These are phyloP conservation scores for Sclerotinia spermophila DNA, from an alignment of 2,329 filamentous ascomycete genomes.

Conservation along the genomic window DNA sequence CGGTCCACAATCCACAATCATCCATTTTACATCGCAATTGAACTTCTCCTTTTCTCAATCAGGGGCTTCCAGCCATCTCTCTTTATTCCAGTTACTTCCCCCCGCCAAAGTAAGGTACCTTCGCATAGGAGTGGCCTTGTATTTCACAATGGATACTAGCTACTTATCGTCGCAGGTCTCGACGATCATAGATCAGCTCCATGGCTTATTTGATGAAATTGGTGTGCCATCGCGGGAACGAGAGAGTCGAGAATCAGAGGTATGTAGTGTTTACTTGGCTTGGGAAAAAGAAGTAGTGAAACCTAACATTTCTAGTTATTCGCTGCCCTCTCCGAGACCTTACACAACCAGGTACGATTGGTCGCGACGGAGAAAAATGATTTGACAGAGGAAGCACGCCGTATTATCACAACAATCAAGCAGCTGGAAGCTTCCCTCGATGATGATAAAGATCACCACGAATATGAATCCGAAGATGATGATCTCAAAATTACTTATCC, in stretches of 20 bases:
- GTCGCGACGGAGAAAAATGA: conserved; percentile 87
- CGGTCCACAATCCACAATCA: conserved; percentile 5
- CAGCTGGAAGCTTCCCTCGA: conserved; percentile 93
- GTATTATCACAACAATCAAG: conserved; percentile 77
- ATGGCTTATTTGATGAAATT: conserved; percentile 95
- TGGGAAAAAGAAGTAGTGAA: conserved; percentile 2
- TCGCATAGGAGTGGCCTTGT: conserved; percentile 7
- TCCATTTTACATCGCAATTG: not conserved
- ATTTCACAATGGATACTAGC: conserved; percentile 71
- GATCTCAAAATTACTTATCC: conserved; percentile 78
- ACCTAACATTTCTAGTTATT: conserved; percentile 63
- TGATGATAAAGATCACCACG: conserved; percentile 62
- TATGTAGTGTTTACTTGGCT: conserved; percentile 42
- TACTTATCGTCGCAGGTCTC: conserved; percentile 95
- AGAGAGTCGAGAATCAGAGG: conserved; percentile 84
- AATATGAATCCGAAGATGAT: conserved; percentile 62
- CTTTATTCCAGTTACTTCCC: not conserved
- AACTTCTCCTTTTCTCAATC: conserved; percentile 15
- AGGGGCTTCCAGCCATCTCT: conserved; percentile 7
- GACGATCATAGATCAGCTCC: conserved; percentile 86
- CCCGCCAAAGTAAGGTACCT: not conserved
- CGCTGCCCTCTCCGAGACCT: conserved; percentile 81
- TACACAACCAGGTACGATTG: conserved; percentile 82
- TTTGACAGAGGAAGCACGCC: conserved; percentile 84
- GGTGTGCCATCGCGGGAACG: conserved; percentile 92